Evolutionary conservation across 371 early-diverging fungal species (phyloP), one percentile per base, ranked within the genome.

Genomic region (Phascolomyces articulosus): DNA sequence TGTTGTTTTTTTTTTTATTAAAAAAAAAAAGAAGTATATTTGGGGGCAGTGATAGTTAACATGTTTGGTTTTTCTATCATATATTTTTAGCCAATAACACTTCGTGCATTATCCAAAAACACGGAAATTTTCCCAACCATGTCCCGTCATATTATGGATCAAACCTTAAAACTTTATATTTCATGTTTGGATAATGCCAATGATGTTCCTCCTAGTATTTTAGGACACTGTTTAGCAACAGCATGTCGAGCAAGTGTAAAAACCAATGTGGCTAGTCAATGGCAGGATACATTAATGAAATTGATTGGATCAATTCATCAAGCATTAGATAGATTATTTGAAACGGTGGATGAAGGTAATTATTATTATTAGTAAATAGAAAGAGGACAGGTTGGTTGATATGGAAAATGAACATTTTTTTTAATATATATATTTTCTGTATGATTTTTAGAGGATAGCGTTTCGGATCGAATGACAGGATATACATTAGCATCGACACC

Each of bases 331-430:
- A 63, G 72, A 38, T 69, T 89, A 10, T 85, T 86, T 64, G 77
- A 76, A 57, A 83, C 83, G 1, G 66, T 89, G 0, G 87, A 87
- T 60, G 89, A 89, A 85, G 88, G 86, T 85, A 73, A 23, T 13
- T 10, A 7, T 51, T 23, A 18, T 10, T 49, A 7, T 49, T 21
- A 13, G 41, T 23, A 13, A 44, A 28, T 38, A n/a, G 31, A n/a
- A 38, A 38, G 38, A 38, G 38, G 38, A 38, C 6, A 38, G n/a
- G n/a, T n/a, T n/a, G n/a, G n/a, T n/a, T n/a, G 38, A 38, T 38
- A 13, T 9, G 13, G 38, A 38, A 38, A 13, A 38, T 13, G 38
- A 38, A 38, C 6, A 13, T 11, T 41, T 41, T 44, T 44, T 1
- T 8, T 44, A 13, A 13, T 44, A 15, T 4, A 13, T 4, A 44